Percentiles rank a stretch among this genome's conserved stretches.
phyloP scores from a whole-genome alignment of 139 green algal species.

The Asterochloris sp. region DNA sequence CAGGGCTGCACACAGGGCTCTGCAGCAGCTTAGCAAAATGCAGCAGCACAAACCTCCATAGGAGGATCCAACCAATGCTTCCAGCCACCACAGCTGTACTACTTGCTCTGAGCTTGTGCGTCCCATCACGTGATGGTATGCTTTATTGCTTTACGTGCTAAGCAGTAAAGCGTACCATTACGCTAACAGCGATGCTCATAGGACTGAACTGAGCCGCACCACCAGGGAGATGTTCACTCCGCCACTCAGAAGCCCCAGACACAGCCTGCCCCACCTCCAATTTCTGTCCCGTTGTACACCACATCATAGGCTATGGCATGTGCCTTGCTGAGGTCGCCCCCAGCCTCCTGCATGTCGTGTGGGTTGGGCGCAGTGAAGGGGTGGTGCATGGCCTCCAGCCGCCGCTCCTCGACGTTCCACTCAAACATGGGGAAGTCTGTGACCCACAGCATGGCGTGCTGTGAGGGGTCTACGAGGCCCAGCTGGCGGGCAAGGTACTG shows the following conservation, averaged over 20 bases:
- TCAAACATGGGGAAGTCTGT: slow-evolving; percentile 99
- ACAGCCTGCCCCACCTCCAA: slow-evolving; percentile 46
- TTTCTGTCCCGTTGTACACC: slow-evolving; percentile 98
- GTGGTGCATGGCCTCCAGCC: slow-evolving; percentile 88
- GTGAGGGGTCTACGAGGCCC: slow-evolving; percentile 34
- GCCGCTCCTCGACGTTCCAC: slow-evolving; percentile 78
- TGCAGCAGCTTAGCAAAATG: neutral
- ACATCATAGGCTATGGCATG: slow-evolving; percentile 92
- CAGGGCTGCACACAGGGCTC: neutral
- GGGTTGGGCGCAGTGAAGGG: slow-evolving; percentile 94
- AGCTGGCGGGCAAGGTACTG: slow-evolving; percentile 75
- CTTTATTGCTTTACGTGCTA: no score
- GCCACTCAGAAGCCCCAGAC: no score
- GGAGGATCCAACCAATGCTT: no score
- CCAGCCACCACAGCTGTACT: no score
- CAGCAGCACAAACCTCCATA: no score
- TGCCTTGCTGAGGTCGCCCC: slow-evolving; percentile 32
- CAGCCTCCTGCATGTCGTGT: slow-evolving; percentile 52
- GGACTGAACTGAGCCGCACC: no score
- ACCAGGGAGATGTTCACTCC: no score
- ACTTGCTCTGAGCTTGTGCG: no score
- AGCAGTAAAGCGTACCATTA: no score
- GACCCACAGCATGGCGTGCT: slow-evolving; percentile 87
- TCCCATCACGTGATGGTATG: no score
- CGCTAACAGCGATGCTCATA: no score